Evolutionary conservation across 2,329 filamentous ascomycete genomes (phyloP), one percentile per base, ranked within the genome.

Genomic region (Aureobasidium vineae): DNA sequence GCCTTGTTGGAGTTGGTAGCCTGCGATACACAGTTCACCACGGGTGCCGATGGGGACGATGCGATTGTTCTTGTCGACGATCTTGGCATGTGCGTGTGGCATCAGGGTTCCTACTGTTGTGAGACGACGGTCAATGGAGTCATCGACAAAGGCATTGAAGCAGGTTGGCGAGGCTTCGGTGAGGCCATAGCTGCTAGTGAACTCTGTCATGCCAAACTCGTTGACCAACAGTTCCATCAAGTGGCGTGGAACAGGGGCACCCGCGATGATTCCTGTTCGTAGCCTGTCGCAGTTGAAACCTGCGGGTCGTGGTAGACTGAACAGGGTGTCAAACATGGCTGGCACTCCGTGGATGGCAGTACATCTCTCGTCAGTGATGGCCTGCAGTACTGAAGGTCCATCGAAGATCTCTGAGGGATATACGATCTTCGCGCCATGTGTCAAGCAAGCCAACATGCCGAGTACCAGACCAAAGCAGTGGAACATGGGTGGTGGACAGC

Each of bases 391-490:
- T 0, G 88, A 86, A 5, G 79, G 76, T 1, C 89, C 83, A 71
- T 91, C 88, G 72, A 94, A 94, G 0, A 88, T 86, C 72, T 92
- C 88, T 69, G 85, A 84, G 0, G 91, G 90, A 72, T 91, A 91
- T 11, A 94, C 86, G 60, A 92, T 87, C 75, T 89, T 90, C 45
- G 85, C 86, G 54, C 90, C 90, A 74, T 93, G 90, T 0, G 89
- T 92, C 63, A 92, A 78, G 50, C 86, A 83, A 1, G 89, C 87
- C 65, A 93, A 83, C 52, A 93, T 82, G 10, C 90, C 90, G 3
- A 92, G 84, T 0, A 93, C 90, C 8, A 94, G 84, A 1, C 90
- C 90, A 73, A 94, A 94, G 79, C 90, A 94, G 79, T 95, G 91
- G 81, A 95, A 95, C 3, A 95, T 82, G 0, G 91, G 91, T 0